phyloP scores from a whole-genome alignment of 1,284 basidiomycete species.

The Sanghuangporus weigelae region DNA sequence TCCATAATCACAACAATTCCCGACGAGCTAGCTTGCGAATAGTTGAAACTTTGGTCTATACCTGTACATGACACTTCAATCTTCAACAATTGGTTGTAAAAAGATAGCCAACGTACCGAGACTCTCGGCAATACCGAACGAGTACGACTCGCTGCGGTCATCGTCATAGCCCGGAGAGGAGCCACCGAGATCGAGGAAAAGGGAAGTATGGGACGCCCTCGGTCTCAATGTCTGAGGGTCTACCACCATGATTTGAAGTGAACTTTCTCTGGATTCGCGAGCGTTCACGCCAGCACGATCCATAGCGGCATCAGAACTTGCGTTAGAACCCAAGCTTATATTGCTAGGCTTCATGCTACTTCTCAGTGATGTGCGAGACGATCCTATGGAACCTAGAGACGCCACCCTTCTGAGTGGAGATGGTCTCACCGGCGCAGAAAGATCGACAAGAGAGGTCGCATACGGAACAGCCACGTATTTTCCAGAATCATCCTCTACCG shows the following conservation, averaged over 20 bases:
- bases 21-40: constrained; percentile 33
- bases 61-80: neutral
- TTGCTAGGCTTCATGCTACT: neutral
- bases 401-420: constrained; percentile 6
- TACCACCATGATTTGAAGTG: neutral
- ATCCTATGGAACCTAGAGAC: constrained; percentile 1
- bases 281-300: neutral
- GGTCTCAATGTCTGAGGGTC: neutral
- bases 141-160: neutral
- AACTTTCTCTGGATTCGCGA: neutral
- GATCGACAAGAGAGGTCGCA: neutral
- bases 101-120: neutral
- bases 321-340: no score
- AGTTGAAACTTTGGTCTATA: constrained; percentile 41
- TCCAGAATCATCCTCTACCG: neutral
- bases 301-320: neutral
- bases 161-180: neutral
- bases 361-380: neutral
- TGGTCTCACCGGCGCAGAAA: constrained; percentile 1
- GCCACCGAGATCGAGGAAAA: neutral
- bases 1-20: neutral
- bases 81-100: neutral
- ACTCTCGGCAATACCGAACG: neutral
- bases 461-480: neutral
- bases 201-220: neutral